Conservation (phyloP, 2,329 filamentous ascomycete species). For the Aspergillus brasiliensis region DNA sequence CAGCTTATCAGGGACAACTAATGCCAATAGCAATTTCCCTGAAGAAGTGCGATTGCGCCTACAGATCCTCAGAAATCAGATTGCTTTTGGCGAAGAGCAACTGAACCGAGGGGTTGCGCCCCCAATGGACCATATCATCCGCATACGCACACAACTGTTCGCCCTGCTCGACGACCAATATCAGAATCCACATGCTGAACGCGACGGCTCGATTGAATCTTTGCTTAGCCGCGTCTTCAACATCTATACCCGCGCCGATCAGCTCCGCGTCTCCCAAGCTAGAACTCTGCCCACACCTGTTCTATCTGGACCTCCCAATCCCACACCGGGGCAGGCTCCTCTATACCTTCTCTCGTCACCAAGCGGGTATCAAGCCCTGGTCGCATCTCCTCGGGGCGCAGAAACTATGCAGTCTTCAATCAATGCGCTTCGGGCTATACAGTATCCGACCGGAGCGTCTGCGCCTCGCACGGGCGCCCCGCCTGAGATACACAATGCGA, state of each 20-base stretch:
- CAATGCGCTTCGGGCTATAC: slow-evolving; percentile 16
- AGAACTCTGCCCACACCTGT: slow-evolving; percentile 9
- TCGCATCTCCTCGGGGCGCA: slow-evolving; percentile 43
- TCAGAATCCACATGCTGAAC: slow-evolving; percentile 24
- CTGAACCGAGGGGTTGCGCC: slow-evolving; percentile 31
- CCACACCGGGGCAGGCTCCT: slow-evolving; percentile 13
- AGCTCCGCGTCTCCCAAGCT: slow-evolving; percentile 30
- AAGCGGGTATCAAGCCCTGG: slow-evolving; percentile 47
- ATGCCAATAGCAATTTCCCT: not conserved
- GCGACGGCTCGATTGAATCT: slow-evolving; percentile 29
- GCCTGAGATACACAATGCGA: slow-evolving; percentile 15
- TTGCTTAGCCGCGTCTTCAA: slow-evolving; percentile 34
- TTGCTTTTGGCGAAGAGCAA: slow-evolving; percentile 32
- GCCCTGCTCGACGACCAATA: slow-evolving; percentile 36
- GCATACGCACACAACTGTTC: slow-evolving; percentile 33
- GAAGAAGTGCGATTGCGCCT: slow-evolving; percentile 21
- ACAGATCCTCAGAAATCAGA: slow-evolving; percentile 24
- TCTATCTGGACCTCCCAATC: not conserved
- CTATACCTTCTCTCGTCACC: slow-evolving; percentile 50
- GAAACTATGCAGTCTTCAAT: slow-evolving; percentile 22
- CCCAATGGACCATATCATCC: slow-evolving; percentile 33
- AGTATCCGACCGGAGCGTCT: not conserved
- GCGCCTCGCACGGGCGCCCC: slow-evolving; percentile 4
- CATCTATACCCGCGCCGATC: slow-evolving; percentile 34
- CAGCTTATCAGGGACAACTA: not conserved